These are phyloP conservation scores for Suillus paluster DNA, from an alignment of 768 basidiomycete genomes.

Conservation along the genomic window DNA sequence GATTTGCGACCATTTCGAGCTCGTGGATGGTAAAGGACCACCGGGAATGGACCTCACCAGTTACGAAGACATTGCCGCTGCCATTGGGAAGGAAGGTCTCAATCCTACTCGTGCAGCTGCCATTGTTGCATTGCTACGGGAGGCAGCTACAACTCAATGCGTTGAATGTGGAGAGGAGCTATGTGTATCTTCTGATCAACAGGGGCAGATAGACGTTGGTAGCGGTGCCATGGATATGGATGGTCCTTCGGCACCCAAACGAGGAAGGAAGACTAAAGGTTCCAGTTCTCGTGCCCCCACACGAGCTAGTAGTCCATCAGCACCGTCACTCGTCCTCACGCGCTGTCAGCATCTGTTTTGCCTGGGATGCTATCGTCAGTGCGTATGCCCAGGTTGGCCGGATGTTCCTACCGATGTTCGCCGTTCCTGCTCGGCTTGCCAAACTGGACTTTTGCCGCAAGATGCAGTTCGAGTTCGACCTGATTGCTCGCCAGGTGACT, in stretches of 20 bases:
- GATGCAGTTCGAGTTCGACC: constrained; percentile 87
- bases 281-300: constrained; percentile 68
- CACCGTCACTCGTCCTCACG: constrained; percentile 74
- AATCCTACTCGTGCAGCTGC: constrained; percentile 73
- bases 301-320: constrained; percentile 72
- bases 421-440: constrained; percentile 80
- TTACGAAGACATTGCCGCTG: constrained; percentile 80
- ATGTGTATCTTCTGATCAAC: constrained; percentile 49
- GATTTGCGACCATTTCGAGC: constrained; percentile 95
- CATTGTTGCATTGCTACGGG: constrained; percentile 84
- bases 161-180: constrained; percentile 86
- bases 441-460: constrained; percentile 59
- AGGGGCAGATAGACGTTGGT: constrained; percentile 39
- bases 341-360: constrained; percentile 96
- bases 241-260: constrained; percentile 51
- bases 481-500: constrained; percentile 50
- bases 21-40: constrained; percentile 75
- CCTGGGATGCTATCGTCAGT: constrained; percentile 77
- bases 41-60: constrained; percentile 52
- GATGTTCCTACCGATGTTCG: constrained; percentile 59
- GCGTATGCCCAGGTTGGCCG: constrained; percentile 84
- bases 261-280: constrained; percentile 59
- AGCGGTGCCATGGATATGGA: constrained; percentile 54
- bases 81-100: constrained; percentile 80
- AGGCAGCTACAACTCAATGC: constrained; percentile 88